Evolutionary conservation across 108 stramenopile genomes (phyloP).

Genomic region (Nannochloropsis oceanica): DNA sequence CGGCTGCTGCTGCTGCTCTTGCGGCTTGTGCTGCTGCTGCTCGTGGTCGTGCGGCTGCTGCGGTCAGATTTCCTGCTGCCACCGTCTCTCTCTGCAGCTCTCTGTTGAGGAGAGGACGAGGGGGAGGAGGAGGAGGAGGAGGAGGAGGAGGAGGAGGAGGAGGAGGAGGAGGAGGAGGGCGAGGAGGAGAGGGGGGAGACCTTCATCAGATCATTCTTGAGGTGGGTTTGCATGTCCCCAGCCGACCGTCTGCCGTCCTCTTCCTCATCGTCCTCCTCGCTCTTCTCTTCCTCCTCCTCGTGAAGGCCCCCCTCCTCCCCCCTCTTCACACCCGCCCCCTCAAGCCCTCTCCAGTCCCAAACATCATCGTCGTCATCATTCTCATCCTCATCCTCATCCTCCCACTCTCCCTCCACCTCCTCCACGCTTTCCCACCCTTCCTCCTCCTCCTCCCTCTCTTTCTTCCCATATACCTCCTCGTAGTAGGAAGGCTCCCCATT

Average conservation of each 20-base stretch:
- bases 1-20: background rate
- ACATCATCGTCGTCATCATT: background rate
- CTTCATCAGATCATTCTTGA: background rate
- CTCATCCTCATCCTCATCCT: background rate
- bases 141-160: no score
- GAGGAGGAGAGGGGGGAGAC: background rate
- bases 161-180: no score
- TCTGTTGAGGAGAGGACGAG: background rate
- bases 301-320: background rate
- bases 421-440: background rate
- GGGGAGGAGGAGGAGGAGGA: no score
- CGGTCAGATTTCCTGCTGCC: no score
- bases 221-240: background rate
- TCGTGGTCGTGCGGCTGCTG: no score
- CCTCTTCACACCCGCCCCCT: no score
- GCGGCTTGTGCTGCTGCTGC: no score
- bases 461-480: background rate
- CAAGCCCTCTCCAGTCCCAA: background rate
- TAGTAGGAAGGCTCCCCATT: background rate
- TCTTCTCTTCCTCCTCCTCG: background rate
- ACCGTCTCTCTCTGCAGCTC: background rate
- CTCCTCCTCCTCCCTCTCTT: background rate
- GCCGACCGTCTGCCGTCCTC: background rate
- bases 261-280: background rate
- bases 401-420: background rate